Evolutionary conservation across 495 filamentous ascomycete genomes (phyloP).

Genomic region (Penicillium pulvis): DNA sequence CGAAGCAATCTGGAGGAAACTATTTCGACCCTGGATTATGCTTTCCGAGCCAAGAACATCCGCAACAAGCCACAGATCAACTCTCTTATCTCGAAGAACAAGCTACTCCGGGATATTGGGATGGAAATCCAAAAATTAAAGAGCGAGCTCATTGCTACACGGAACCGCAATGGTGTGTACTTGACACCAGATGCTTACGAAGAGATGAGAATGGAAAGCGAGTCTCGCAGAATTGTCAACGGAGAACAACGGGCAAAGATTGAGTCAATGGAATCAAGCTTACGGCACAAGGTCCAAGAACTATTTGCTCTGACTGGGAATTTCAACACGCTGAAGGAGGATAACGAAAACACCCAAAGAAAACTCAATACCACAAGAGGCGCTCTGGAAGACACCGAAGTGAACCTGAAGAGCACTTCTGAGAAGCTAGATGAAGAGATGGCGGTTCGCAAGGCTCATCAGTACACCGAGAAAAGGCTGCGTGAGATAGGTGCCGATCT

Average conservation of each 20-base stretch:
- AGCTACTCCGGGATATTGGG: constrained; percentile 84
- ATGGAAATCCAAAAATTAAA: constrained; percentile 93
- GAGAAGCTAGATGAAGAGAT: constrained; percentile 80
- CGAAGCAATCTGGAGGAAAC: constrained; percentile 96
- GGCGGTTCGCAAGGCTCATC: constrained; percentile 75
- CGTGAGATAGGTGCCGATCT: constrained; percentile 70
- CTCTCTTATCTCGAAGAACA: constrained; percentile 87
- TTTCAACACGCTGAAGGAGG: constrained; percentile 82
- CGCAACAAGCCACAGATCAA: constrained; percentile 97
- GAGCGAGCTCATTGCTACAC: constrained; percentile 87
- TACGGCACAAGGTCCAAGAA: constrained; percentile 90
- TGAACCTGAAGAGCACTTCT: constrained; percentile 72
- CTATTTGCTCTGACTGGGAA: constrained; percentile 80
- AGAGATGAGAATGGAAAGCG: constrained; percentile 84
- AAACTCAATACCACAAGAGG: constrained; percentile 76
- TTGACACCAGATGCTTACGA: constrained; percentile 82
- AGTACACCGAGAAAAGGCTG: constrained; percentile 79
- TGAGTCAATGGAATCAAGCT: constrained; percentile 84
- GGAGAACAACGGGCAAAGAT: constrained; percentile 93
- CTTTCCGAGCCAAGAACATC: constrained; percentile 96
- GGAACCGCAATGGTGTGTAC: constrained; percentile 94
- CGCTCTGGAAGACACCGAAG: constrained; percentile 83
- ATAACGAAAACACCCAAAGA: constrained; percentile 73
- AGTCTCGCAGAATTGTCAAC: constrained; percentile 86
- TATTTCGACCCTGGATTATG: constrained; percentile 96